These are phyloP conservation scores for Yamadazyma philogaea DNA, from an alignment of 805 yeast species.

Conservation along the genomic window DNA sequence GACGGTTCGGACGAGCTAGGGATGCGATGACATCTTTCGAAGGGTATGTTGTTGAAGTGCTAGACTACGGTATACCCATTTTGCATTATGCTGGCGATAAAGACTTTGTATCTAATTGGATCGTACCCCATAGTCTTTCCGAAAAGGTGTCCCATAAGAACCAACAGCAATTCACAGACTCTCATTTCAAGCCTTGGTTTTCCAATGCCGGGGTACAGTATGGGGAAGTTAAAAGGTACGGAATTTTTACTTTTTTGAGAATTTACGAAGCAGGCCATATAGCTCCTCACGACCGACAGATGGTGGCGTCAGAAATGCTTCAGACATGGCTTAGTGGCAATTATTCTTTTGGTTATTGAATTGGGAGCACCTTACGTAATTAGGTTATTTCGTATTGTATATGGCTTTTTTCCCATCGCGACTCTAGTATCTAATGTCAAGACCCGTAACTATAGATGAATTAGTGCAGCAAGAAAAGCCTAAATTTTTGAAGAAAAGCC, in stretches of 20 bases:
- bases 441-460: slow-evolving; percentile 13
- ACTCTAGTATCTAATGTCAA: slow-evolving; percentile 1
- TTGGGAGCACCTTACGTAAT: too few species aligned
- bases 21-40: slow-evolving; percentile 66
- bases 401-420: slow-evolving; percentile 2
- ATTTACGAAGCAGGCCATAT: slow-evolving; percentile 39
- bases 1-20: slow-evolving; percentile 47
- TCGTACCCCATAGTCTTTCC: slow-evolving; percentile 69
- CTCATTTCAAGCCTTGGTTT: slow-evolving; percentile 36
- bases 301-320: slow-evolving; percentile 32
- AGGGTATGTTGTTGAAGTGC: slow-evolving; percentile 43
- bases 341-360: slow-evolving; percentile 9
- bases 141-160: slow-evolving; percentile 19
- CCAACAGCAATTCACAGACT: slow-evolving; percentile 16
- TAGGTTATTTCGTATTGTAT: background rate
- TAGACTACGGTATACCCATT: slow-evolving; percentile 63
- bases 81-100: slow-evolving; percentile 88
- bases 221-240: slow-evolving; percentile 33
- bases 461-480: slow-evolving; percentile 11
- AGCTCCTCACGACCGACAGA: slow-evolving; percentile 40
- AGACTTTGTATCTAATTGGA: slow-evolving; percentile 89
- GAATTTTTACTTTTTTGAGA: slow-evolving; percentile 33
- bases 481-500: slow-evolving; percentile 10
- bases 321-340: slow-evolving; percentile 33
- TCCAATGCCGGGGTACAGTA: slow-evolving; percentile 22